A percentile compares a stretch with the other conserved stretches of the same genome.
Conservation (phyloP, 2,329 filamentous ascomycete genomes). For the Fusarium sp. region DNA sequence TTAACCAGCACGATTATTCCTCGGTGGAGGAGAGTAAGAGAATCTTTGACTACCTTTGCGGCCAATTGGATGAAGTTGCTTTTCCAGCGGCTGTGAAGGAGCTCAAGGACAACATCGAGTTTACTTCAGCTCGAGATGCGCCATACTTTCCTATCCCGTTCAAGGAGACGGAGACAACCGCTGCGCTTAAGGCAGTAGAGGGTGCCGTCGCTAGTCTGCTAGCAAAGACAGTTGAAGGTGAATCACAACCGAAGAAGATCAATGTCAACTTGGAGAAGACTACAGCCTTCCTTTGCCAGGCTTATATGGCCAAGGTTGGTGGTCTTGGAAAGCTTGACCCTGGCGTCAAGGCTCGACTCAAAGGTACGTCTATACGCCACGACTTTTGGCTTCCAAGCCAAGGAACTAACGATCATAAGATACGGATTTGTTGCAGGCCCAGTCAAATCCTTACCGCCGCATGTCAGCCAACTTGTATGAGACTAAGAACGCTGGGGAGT, state of each 20-base stretch:
- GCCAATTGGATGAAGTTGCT: constrained; percentile 41
- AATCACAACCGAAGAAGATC: constrained; percentile 31
- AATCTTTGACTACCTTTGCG: constrained; percentile 33
- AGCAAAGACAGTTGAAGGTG: constrained; percentile 39
- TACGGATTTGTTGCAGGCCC: constrained; percentile 75
- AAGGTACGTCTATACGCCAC: constrained; percentile 33
- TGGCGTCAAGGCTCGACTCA: constrained; percentile 45
- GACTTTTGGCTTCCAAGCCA: not conserved
- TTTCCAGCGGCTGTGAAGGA: constrained; percentile 43
- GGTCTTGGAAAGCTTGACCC: constrained; percentile 51
- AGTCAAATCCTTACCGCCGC: constrained; percentile 75
- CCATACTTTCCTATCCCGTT: constrained; percentile 59
- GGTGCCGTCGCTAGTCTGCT: constrained; percentile 47
- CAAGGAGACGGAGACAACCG: constrained; percentile 56
- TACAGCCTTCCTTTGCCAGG: constrained; percentile 54
- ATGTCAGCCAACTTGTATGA: constrained; percentile 78
- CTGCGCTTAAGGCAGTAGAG: constrained; percentile 57
- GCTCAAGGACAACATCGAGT: constrained; percentile 42
- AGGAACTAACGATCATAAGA: constrained; percentile 55
- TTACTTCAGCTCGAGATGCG: constrained; percentile 47
- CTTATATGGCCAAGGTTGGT: constrained; percentile 49
- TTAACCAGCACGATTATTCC: constrained; percentile 29
- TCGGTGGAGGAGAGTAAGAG: constrained; percentile 31
- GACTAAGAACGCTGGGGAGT: constrained; percentile 72
- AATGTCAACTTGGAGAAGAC: constrained; percentile 51